Conservation (phyloP, 2,329 filamentous ascomycete species). For the Neofusicoccum cordaticola region DNA sequence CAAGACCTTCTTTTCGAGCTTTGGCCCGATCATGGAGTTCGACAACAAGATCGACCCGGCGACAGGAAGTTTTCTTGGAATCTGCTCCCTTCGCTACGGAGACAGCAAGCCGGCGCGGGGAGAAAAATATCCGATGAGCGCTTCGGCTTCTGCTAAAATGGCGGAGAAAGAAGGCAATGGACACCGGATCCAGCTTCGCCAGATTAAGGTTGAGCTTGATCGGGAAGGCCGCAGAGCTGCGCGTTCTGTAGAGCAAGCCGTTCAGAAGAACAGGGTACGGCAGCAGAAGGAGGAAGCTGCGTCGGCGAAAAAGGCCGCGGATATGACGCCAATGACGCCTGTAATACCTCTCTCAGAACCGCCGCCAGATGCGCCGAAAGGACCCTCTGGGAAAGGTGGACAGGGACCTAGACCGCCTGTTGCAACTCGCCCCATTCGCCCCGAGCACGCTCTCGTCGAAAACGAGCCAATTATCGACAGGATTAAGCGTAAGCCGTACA, state of each 20-base stretch:
- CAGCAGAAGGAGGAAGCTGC: constrained; percentile 46
- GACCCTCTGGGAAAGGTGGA: constrained; percentile 62
- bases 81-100: constrained; percentile 86
- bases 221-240: constrained; percentile 81
- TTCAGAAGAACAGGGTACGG: constrained; percentile 67
- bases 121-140: constrained; percentile 54
- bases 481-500: constrained; percentile 77
- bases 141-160: constrained; percentile 75
- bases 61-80: constrained; percentile 89
- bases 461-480: constrained; percentile 63
- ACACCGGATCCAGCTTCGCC: constrained; percentile 72
- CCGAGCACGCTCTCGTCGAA: constrained; percentile 59
- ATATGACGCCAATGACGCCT: constrained; percentile 25
- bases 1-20: constrained; percentile 71
- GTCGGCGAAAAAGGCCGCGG: constrained; percentile 28
- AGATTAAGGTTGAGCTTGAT: constrained; percentile 82
- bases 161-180: constrained; percentile 76
- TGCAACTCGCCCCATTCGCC: constrained; percentile 32
- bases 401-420: constrained; percentile 27
- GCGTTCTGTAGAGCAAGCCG: constrained; percentile 70
- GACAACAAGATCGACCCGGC: constrained; percentile 94
- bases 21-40: constrained; percentile 84
- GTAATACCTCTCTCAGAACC: constrained; percentile 42
- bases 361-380: constrained; percentile 82
- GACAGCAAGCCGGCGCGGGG: constrained; percentile 60